A percentile compares a stretch with the other conserved stretches of the same genome.
Evolutionary conservation across 768 basidiomycete genomes (phyloP).

Genomic region (Auricularia sp.): DNA sequence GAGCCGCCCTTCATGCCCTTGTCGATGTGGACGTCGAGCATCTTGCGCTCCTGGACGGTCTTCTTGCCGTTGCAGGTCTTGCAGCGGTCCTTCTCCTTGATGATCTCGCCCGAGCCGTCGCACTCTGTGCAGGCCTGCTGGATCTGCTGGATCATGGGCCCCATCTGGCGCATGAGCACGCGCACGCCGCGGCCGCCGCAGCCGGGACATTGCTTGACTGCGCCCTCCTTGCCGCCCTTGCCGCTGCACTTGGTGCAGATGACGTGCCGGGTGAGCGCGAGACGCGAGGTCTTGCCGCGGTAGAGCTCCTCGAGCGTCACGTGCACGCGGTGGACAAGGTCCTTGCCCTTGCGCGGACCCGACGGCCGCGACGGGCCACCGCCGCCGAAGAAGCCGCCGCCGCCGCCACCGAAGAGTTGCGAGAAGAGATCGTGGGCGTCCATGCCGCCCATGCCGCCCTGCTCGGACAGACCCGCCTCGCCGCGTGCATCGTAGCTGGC

Average conservation of each 20-base stretch:
- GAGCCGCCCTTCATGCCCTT: constrained; percentile 95
- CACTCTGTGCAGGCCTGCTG: constrained; percentile 94
- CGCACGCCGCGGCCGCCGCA: constrained; percentile 89
- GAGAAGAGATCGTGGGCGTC: constrained; percentile 98
- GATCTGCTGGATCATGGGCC: constrained; percentile 99
- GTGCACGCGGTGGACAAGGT: constrained; percentile 92
- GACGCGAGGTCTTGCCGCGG: constrained; percentile 97
- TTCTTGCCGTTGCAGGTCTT: constrained; percentile 92
- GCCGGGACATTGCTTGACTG: constrained; percentile 63
- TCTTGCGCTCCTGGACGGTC: constrained; percentile 86
- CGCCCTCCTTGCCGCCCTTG: constrained; percentile 95
- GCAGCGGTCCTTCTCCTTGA: constrained; percentile 90
- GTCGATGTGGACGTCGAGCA: constrained; percentile 95
- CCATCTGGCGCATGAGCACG: constrained; percentile 90
- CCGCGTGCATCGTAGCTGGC: constrained; percentile 73
- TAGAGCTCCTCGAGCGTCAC: constrained; percentile 98
- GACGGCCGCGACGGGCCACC: constrained; percentile 45
- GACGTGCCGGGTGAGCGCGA: constrained; percentile 89
- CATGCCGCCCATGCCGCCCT: constrained; percentile 90
- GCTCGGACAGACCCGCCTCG: constrained; percentile 80
- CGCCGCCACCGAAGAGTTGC: constrained; percentile 72
- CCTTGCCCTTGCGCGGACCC: constrained; percentile 89
- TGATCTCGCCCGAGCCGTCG: constrained; percentile 86
- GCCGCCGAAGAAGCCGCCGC: constrained; percentile 37
- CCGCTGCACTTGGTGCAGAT: constrained; percentile 92